These are phyloP conservation scores for Penicillium subrubescens DNA, from an alignment of 495 filamentous ascomycete genomes.

Conservation along the genomic window DNA sequence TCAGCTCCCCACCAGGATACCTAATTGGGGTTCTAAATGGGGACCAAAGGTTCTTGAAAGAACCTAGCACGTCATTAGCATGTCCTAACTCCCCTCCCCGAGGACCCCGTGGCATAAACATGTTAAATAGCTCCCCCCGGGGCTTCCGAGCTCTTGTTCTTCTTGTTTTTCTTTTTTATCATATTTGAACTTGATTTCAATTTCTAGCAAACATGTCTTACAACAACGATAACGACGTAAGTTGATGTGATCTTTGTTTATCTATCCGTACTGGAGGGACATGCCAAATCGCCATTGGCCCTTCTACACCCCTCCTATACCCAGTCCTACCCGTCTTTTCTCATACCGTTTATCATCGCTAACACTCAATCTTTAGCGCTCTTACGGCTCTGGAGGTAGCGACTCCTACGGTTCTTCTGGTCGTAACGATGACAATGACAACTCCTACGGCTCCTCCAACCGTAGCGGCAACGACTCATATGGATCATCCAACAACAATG, in stretches of 20 bases:
- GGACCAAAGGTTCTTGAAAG: not conserved
- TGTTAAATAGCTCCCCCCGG: slow-evolving; percentile 4
- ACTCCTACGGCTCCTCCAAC: slow-evolving; percentile 3
- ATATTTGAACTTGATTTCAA: not conserved
- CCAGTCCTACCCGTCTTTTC: no score
- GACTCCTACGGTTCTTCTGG: slow-evolving; percentile 1
- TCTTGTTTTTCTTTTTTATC: not conserved
- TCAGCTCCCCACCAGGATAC: not conserved
- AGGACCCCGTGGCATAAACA: not conserved
- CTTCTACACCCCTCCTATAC: not conserved
- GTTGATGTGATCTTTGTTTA: not conserved
- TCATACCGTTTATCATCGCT: not conserved
- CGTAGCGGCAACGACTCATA: not conserved
- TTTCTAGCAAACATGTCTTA: slow-evolving; percentile 7
- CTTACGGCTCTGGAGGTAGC: slow-evolving; percentile 6
- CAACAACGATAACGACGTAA: slow-evolving; percentile 11
- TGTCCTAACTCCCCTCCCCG: not conserved
- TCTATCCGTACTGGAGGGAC: not conserved
- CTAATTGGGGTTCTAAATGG: not conserved
- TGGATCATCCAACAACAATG: not conserved
- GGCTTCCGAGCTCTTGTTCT: not conserved
- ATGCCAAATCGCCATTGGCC: not conserved
- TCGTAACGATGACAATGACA: not conserved
- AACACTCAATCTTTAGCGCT: not conserved
- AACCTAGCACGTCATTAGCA: not conserved